Conservation (phyloP, 2,329 filamentous ascomycete genomes). For the Claviceps cyperi region DNA sequence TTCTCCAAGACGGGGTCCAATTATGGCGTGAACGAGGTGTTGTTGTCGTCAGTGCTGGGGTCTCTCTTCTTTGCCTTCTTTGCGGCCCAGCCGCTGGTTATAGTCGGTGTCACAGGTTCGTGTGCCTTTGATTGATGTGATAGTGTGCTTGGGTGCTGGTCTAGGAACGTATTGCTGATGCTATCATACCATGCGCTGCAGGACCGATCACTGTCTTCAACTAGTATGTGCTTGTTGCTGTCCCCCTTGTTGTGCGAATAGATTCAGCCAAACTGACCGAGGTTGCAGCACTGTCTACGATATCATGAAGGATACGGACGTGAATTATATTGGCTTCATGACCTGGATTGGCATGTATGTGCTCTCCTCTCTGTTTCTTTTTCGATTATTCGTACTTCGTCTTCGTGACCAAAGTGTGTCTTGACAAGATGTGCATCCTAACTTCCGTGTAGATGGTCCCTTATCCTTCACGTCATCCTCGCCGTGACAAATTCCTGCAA, state of each 20-base stretch:
- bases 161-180: neutral
- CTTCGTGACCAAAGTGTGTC: too few species aligned
- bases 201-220: conserved; percentile 90
- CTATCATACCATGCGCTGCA: conserved; percentile 11
- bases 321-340: conserved; percentile 82
- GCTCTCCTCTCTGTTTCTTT: neutral
- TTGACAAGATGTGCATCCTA: neutral
- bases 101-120: conserved; percentile 71
- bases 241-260: too few species aligned
- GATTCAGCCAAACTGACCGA: neutral
- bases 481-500: conserved; percentile 81
- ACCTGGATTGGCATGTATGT: conserved; percentile 69
- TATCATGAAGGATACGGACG: conserved; percentile 64
- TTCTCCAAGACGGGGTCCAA: conserved; percentile 74
- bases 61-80: conserved; percentile 68
- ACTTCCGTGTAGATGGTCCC: conserved; percentile 48
- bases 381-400: neutral
- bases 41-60: conserved; percentile 73
- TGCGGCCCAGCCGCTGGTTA: conserved; percentile 73
- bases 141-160: neutral
- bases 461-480: conserved; percentile 72
- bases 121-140: neutral
- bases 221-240: conserved; percentile 36
- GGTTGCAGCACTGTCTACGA: conserved; percentile 61
- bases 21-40: conserved; percentile 81